These are phyloP conservation scores for Penicillium sp. DNA, from an alignment of 2,329 filamentous ascomycete genomes.

Conservation along the genomic window DNA sequence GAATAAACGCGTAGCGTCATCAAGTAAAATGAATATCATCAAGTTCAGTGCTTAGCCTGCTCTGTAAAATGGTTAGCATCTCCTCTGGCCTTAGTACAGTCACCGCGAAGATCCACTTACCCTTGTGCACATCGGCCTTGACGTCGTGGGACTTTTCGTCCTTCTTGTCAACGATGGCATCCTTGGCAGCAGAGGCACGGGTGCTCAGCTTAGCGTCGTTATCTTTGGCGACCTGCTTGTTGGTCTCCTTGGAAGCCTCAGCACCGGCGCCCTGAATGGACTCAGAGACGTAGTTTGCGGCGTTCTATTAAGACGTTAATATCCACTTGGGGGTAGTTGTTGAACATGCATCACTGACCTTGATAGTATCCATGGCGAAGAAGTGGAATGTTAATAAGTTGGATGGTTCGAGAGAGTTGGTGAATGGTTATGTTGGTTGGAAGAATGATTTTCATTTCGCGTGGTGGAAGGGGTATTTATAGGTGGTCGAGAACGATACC, in stretches of 20 bases:
- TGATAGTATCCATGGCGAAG: not conserved
- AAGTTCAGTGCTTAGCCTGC: not conserved
- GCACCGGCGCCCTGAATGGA: slow-evolving; percentile 57
- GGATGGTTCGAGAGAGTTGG: not conserved
- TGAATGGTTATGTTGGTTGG: not conserved
- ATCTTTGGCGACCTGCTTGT: slow-evolving; percentile 69
- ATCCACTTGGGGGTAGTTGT: not conserved
- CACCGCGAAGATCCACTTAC: slow-evolving; percentile 2
- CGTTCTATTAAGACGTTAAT: slow-evolving; percentile 45
- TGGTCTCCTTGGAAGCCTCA: slow-evolving; percentile 65
- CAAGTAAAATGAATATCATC: not conserved
- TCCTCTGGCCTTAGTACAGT: not conserved
- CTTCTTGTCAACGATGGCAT: slow-evolving; percentile 54
- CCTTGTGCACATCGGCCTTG: slow-evolving; percentile 25
- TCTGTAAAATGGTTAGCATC: not conserved
- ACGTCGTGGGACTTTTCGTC: slow-evolving; percentile 53
- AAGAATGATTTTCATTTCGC: not conserved
- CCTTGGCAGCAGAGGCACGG: slow-evolving; percentile 55
- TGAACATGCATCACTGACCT: not conserved
- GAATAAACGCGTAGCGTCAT: not conserved
- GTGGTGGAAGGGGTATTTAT: not conserved
- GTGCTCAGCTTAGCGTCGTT: slow-evolving; percentile 52
- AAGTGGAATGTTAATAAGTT: not conserved
- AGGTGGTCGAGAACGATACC: not conserved
- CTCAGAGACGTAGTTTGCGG: slow-evolving; percentile 69